Evolutionary conservation across 2,329 filamentous ascomycete genomes (phyloP), one percentile per base, ranked within the genome.

Genomic region (Zasmidium citrigriseum): DNA sequence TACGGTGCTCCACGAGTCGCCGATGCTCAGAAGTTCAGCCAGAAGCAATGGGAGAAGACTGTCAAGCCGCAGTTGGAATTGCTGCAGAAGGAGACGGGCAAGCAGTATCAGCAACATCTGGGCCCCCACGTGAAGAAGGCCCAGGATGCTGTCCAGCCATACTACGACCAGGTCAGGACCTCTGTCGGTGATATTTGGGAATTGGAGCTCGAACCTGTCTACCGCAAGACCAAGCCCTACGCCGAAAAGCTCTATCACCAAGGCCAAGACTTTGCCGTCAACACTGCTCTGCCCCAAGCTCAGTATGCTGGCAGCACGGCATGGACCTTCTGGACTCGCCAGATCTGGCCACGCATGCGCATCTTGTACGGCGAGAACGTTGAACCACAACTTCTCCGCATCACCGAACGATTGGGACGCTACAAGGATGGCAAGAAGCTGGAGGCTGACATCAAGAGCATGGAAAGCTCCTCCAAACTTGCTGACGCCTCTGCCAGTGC

Each of bases 321-420:
- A 0, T 84, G 86, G 58, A 77, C 83, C 12, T 93, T 97, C 69
- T 77, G 96, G 29, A 85, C 91, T 58, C 84, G 85, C 48, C 88
- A 86, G 1, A 79, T 98, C 16, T 95, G 90, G 88, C 93, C 93
- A 1, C 88, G 89, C 64, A 63, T 97, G 11, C 86, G 89, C 23
- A 82, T 89, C 14, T 78, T 97, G 4, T 98, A 98, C 70, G 85
- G 88, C 11, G 88, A 96, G 70, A 96, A 96, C 67, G 93, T 99
- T 2, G 93, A 98, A 77, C 96, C 96, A 14, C 96, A 99, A 75
- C 82, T 99, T 14, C 85, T 93, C 57, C 91, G 92, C 68, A 98
- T 99, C 68, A 90, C 91, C 12, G 89, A 97, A 77, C 87, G 93
- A 47, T 83, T 99, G 11, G 93, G 92, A 44, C 82, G 89, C 49